Percentiles rank a stretch among this genome's conserved stretches.
Conservation (phyloP, 2,329 filamentous ascomycete species). For the Fusarium buharicum region DNA sequence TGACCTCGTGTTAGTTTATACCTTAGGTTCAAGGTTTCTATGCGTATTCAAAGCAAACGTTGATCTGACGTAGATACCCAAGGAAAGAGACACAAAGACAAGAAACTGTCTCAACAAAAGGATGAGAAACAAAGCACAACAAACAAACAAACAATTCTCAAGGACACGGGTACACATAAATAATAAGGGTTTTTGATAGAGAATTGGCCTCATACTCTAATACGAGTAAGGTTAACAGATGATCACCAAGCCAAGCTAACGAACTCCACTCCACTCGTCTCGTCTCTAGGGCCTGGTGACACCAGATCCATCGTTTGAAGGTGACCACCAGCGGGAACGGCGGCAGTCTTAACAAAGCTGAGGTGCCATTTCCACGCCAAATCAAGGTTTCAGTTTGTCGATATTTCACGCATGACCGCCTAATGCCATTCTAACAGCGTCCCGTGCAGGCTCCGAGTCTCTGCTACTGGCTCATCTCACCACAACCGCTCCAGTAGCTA, state of each 20-base stretch:
- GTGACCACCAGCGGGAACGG: conserved; percentile 16
- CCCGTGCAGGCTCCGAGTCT: conserved; percentile 11
- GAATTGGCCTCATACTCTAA: conserved; percentile 2
- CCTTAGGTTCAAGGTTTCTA: background rate
- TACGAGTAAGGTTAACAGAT: conserved; percentile 23
- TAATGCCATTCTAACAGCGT: conserved; percentile 14
- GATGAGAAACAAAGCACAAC: background rate
- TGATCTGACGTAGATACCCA: background rate
- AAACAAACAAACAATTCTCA: background rate
- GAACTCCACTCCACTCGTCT: conserved; percentile 10
- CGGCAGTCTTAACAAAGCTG: conserved; percentile 8
- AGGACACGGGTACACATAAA: conserved; percentile 6
- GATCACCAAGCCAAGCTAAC: conserved; percentile 23
- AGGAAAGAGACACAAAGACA: background rate
- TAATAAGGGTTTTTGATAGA: conserved; percentile 10
- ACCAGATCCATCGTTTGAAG: conserved; percentile 4
- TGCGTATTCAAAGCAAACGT: background rate
- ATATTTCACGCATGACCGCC: conserved; percentile 30
- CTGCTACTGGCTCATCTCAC: conserved; percentile 16
- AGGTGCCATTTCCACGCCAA: conserved; percentile 12
- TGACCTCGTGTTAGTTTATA: background rate
- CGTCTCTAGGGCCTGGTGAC: conserved; percentile 17
- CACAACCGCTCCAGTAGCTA: background rate
- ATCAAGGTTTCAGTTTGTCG: conserved; percentile 20
- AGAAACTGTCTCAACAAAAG: background rate